These are phyloP conservation scores for Escovopsis sp. DNA, from an alignment of 2,329 filamentous ascomycete species.

Conservation along the genomic window DNA sequence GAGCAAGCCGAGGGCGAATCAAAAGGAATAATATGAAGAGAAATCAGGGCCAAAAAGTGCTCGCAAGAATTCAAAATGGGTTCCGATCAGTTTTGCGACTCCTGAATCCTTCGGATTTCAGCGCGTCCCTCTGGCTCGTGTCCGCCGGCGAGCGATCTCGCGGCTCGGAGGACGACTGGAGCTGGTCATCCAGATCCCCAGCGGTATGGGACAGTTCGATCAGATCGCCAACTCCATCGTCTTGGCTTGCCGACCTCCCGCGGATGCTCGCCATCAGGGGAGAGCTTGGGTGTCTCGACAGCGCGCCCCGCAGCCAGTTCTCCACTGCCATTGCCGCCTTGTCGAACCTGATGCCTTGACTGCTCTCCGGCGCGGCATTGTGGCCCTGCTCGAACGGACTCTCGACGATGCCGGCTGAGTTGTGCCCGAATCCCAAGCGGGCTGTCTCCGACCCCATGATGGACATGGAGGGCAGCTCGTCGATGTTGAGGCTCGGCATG, in stretches of 20 bases:
- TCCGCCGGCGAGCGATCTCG: neutral
- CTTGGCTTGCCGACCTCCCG: slow-evolving; percentile 15
- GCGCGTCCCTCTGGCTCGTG: neutral
- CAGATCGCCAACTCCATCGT: slow-evolving; percentile 39
- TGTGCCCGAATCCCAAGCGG: slow-evolving; percentile 35
- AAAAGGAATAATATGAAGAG: neutral
- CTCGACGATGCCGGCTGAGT: slow-evolving; percentile 32
- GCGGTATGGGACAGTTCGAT: slow-evolving; percentile 56
- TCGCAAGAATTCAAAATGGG: neutral
- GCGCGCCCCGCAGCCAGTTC: slow-evolving; percentile 77
- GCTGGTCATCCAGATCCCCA: slow-evolving; percentile 24
- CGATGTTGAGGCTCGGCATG: slow-evolving; percentile 61
- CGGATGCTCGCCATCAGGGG: slow-evolving; percentile 27
- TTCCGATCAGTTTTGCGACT: neutral
- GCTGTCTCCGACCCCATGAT: slow-evolving; percentile 47
- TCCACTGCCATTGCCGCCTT: slow-evolving; percentile 80
- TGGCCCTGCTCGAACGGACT: slow-evolving; percentile 34
- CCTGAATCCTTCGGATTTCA: neutral
- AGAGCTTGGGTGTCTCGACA: slow-evolving; percentile 45
- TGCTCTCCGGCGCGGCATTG: slow-evolving; percentile 24
- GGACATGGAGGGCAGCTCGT: slow-evolving; percentile 51
- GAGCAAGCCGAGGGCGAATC: neutral
- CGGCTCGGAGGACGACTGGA: neutral
- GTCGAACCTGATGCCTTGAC: slow-evolving; percentile 48
- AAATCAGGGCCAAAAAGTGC: neutral